Evolutionary conservation across 805 yeast species (phyloP), one percentile per base, ranked within the genome.

Genomic region (Nakazawaea wyomingensis): DNA sequence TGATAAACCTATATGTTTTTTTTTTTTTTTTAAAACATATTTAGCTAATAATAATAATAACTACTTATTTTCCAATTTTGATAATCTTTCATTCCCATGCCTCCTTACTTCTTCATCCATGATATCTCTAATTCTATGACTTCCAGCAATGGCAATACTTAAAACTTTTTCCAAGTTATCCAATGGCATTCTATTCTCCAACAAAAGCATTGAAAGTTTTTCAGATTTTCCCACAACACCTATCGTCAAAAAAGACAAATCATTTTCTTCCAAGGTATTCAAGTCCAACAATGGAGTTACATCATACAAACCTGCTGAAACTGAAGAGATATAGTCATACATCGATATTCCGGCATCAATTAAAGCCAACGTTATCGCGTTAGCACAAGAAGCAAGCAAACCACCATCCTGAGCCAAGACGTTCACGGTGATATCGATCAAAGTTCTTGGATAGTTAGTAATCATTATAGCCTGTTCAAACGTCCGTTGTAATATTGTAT

Each of bases 341-440:
- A 93, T 82, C 4, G 96, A 84, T 36, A 93, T 82, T 39, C 98
- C 98, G 2, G 98, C 97, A 63, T 93, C 98, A 27, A 93, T 79
- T 34, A 93, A 69, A 0, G 96, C 97, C 53, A 93, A 66, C 1
- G 96, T 87, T 34, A 86, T 76, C 8, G 97, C 86, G 58, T 93
- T 93, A 34, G 87, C 72, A 50, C 93, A 78, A 1, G 85, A 72
- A 0, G 96, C 77, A 49, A 91, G 61, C 20, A 91, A 57, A 0
- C 96, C 96, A 30, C 99, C 99, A 56, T 93, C 99, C 55, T 88
- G 87, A 11, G 88, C 80, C 41, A 93, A 67, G 0, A 93, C 89
- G 50, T 86, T 85, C 5, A 90, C 67, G 34, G 77, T 74, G 5
- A 91, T 73, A 33, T 76, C 77, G n/a, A 93, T 85, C 30, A 79